A percentile compares a stretch with the other conserved stretches of the same genome.
Conservation (phyloP, 2,329 filamentous ascomycete species). For the Verticillium alfalfae region DNA sequence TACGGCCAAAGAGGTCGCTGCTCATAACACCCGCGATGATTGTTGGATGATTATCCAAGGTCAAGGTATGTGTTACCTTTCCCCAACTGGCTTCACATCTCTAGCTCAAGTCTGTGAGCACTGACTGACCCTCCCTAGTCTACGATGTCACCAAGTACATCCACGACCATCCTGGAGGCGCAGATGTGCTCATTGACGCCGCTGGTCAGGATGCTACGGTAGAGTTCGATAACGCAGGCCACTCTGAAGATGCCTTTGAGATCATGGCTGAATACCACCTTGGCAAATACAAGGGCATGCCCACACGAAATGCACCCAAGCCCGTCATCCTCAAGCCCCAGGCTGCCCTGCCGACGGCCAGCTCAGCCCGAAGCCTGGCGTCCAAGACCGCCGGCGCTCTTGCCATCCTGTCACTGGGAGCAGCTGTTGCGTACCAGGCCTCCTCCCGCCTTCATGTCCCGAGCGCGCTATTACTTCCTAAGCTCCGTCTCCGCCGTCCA, state of each 20-base stretch:
- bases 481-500: constrained; percentile 9
- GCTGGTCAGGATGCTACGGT: constrained; percentile 74
- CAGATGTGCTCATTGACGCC: constrained; percentile 72
- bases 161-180: constrained; percentile 64
- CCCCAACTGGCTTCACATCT: not conserved
- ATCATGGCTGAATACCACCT: constrained; percentile 31
- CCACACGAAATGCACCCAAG: constrained; percentile 13
- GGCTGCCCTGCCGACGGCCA: not conserved
- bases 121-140: constrained; percentile 27
- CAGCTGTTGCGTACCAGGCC: constrained; percentile 14
- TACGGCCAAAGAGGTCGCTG: constrained; percentile 36
- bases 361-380: constrained; percentile 6
- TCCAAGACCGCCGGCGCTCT: constrained; percentile 10
- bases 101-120: not conserved
- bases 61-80: constrained; percentile 31
- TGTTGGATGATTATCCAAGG: constrained; percentile 52
- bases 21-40: constrained; percentile 41
- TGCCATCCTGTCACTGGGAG: constrained; percentile 13
- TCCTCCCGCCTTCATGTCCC: constrained; percentile 7
- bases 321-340: constrained; percentile 15
- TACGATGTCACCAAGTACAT: constrained; percentile 54
- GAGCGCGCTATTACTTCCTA: constrained; percentile 3
- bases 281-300: constrained; percentile 28
- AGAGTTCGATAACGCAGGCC: constrained; percentile 78
- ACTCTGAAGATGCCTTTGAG: constrained; percentile 58